phyloP scores from a whole-genome alignment of 1,139 yeast species.

The Barnettozyma hawaiiensis region DNA sequence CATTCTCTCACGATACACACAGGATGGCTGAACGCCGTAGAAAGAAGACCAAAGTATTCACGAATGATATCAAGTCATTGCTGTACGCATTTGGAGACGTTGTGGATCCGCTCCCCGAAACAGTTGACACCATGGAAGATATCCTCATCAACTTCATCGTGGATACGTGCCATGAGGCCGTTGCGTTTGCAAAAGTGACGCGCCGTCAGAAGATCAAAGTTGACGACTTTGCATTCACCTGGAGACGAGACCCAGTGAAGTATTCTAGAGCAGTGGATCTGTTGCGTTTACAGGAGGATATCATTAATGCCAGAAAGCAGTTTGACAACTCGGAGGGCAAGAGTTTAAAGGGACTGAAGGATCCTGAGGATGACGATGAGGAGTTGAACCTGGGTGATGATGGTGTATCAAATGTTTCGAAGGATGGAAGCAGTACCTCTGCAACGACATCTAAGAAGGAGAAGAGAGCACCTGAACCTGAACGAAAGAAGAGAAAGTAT shows the following conservation, averaged over 20 bases:
- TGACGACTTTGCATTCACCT: slow-evolving; percentile 82
- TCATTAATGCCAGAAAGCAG: slow-evolving; percentile 74
- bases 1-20: not conserved
- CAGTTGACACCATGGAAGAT: slow-evolving; percentile 78
- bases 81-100: slow-evolving; percentile 87
- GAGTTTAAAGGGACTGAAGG: slow-evolving; percentile 26
- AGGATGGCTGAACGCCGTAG: slow-evolving; percentile 25
- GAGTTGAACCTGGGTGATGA: slow-evolving; percentile 31
- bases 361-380: slow-evolving; percentile 29
- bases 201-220: slow-evolving; percentile 73
- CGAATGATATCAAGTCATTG: slow-evolving; percentile 65
- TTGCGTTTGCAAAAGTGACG: slow-evolving; percentile 44
- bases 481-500: slow-evolving; percentile 25
- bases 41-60: slow-evolving; percentile 43
- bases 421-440: slow-evolving; percentile 1
- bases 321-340: slow-evolving; percentile 66
- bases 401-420: not conserved
- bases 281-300: slow-evolving; percentile 65
- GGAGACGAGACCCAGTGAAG: slow-evolving; percentile 77
- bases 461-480: slow-evolving; percentile 18
- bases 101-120: slow-evolving; percentile 68
- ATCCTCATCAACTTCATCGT: slow-evolving; percentile 71
- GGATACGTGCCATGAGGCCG: slow-evolving; percentile 60
- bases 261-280: slow-evolving; percentile 81
- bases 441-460: slow-evolving; percentile 10